A percentile compares a stretch with the other conserved stretches of the same genome.
Conservation (phyloP, 75 land plant species). For the Picea glauca region DNA sequence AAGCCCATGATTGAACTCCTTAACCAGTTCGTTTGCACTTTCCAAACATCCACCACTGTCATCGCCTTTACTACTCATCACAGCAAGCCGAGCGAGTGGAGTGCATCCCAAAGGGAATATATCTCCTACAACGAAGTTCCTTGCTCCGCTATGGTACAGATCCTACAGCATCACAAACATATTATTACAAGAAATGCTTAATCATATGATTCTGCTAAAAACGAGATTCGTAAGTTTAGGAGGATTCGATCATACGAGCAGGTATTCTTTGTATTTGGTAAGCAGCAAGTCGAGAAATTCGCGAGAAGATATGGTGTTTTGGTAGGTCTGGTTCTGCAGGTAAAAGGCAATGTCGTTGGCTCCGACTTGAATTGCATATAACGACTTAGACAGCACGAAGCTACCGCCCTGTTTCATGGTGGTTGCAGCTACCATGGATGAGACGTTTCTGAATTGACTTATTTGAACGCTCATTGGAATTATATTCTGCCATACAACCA, state of each 20-base stretch:
- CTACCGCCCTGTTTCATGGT: neutral
- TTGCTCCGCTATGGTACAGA: neutral
- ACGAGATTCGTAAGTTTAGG: neutral
- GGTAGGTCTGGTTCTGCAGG: slow-evolving; percentile 10
- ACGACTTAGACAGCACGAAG: slow-evolving; percentile 11
- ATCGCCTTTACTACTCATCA: neutral
- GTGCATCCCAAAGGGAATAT: neutral
- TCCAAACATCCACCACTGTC: neutral
- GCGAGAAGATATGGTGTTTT: neutral
- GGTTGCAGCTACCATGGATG: neutral
- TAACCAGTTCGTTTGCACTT: neutral
- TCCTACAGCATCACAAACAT: neutral
- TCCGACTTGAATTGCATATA: slow-evolving; percentile 24
- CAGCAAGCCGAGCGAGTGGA: neutral
- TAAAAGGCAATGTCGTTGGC: slow-evolving; percentile 30
- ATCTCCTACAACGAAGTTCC: neutral
- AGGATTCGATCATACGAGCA: neutral
- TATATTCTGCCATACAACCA: neutral
- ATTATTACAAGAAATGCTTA: too few species aligned
- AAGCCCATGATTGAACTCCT: neutral
- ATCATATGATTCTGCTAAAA: neutral
- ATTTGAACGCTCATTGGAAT: neutral
- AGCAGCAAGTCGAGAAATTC: neutral
- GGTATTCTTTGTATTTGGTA: neutral
- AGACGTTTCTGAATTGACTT: neutral